These are phyloP conservation scores for Ustilago nuda DNA, from an alignment of 1,284 basidiomycete species.

Conservation along the genomic window DNA sequence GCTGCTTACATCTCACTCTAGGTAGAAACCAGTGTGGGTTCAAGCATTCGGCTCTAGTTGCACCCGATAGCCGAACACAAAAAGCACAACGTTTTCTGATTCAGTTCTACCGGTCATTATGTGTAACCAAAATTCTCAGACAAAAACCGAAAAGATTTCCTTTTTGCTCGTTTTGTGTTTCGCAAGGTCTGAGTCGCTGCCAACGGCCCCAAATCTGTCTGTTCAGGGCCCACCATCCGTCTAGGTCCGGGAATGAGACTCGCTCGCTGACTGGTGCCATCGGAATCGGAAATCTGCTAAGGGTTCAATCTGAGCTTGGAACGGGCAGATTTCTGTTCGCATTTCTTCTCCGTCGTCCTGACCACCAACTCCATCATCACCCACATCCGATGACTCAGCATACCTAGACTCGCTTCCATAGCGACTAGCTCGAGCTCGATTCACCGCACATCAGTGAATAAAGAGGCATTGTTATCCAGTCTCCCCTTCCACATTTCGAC, in stretches of 20 bases:
- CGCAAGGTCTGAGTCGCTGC: not conserved
- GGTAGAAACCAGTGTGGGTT: not conserved
- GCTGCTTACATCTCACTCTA: no score
- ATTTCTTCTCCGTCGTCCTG: not conserved
- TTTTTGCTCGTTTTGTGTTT: no score
- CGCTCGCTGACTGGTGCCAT: not conserved
- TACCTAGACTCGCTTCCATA: not conserved
- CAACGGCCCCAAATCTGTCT: not conserved
- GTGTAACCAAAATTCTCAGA: no score
- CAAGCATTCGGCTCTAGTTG: slow-evolving; percentile 5
- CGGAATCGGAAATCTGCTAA: not conserved
- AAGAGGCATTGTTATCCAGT: not conserved
- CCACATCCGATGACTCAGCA: not conserved
- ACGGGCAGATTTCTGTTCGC: not conserved
- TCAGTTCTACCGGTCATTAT: no score
- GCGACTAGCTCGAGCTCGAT: not conserved
- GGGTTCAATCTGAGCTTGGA: not conserved
- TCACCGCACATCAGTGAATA: not conserved
- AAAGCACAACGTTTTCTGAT: no score
- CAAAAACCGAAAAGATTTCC: no score
- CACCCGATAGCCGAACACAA: no score
- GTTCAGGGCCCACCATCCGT: no score
- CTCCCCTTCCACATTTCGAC: not conserved
- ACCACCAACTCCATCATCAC: not conserved
- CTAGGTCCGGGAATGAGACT: no score